phyloP scores from a whole-genome alignment of 169 alveolate genomes.

The Plasmodium falciparum region DNA sequence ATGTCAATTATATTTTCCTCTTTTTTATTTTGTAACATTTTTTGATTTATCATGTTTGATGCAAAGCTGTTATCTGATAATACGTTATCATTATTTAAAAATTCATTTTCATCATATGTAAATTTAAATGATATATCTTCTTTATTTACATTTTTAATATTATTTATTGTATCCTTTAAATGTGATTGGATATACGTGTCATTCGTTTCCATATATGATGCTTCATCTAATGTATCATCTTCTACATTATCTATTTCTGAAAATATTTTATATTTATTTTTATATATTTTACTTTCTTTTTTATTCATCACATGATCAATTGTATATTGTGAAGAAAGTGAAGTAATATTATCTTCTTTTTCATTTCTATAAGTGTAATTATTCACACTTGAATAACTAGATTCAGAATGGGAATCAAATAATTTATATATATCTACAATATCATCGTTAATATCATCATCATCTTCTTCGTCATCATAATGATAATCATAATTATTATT shows the following conservation, averaged over 20 bases:
- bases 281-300: not conserved
- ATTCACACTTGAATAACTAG: too few relatives aligned
- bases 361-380: too few relatives aligned
- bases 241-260: too few relatives aligned
- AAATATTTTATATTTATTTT: not conserved
- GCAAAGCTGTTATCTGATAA: conserved; percentile 25
- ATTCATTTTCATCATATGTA: conserved; percentile 15
- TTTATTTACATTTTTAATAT: conserved; percentile 46
- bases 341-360: too few relatives aligned
- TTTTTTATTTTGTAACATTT: not conserved
- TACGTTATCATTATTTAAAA: conserved; percentile 12
- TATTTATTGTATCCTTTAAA: conserved; percentile 48
- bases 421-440: conserved; percentile 42
- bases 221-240: too few relatives aligned
- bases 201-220: conserved; percentile 2
- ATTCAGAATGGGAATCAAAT: not conserved
- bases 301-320: not conserved
- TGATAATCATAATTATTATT: conserved; percentile 14
- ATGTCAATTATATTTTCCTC: not conserved
- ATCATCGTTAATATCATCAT: conserved; percentile 17
- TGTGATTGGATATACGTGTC: not conserved
- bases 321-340: not conserved
- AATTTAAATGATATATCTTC: conserved; percentile 60
- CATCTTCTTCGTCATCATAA: not conserved
- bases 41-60: conserved; percentile 15